Evolutionary conservation across 1,139 yeast species (phyloP).

Genomic region (Yamadazyma friedrichii): DNA sequence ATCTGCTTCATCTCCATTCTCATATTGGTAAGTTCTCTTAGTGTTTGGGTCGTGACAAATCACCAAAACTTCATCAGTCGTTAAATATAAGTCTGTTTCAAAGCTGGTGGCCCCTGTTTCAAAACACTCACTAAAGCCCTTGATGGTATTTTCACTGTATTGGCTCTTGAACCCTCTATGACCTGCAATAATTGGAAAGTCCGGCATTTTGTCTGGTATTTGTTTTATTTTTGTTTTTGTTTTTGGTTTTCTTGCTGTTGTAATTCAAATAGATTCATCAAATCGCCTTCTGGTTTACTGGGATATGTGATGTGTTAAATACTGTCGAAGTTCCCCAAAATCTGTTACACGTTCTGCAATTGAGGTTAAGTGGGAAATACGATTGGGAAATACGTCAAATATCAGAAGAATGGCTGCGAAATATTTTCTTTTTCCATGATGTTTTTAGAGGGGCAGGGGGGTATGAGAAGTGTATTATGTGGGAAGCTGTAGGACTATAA

Average conservation of each 20-base stretch:
- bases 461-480: too few species aligned
- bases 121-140: slow-evolving; percentile 70
- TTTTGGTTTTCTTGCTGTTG: not conserved
- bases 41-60: slow-evolving; percentile 73
- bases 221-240: too few species aligned
- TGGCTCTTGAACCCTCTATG: slow-evolving; percentile 57
- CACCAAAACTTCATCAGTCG: slow-evolving; percentile 70
- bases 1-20: slow-evolving; percentile 39
- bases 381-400: too few species aligned
- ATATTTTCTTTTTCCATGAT: too few species aligned
- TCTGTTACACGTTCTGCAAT: too few species aligned
- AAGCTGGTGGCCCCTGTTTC: slow-evolving; percentile 68
- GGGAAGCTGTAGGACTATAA: too few species aligned
- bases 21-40: slow-evolving; percentile 55
- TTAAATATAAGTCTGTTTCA: slow-evolving; percentile 83
- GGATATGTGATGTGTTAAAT: too few species aligned
- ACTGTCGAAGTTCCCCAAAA: too few species aligned
- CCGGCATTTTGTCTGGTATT: not conserved
- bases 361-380: too few species aligned
- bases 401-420: too few species aligned
- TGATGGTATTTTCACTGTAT: slow-evolving; percentile 77
- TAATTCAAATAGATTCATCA: not conserved
- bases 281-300: too few species aligned
- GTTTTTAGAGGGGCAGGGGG: too few species aligned
- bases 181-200: slow-evolving; percentile 37